Evolutionary conservation across 805 yeast species (phyloP).

Genomic region (Candida ipomoeae): DNA sequence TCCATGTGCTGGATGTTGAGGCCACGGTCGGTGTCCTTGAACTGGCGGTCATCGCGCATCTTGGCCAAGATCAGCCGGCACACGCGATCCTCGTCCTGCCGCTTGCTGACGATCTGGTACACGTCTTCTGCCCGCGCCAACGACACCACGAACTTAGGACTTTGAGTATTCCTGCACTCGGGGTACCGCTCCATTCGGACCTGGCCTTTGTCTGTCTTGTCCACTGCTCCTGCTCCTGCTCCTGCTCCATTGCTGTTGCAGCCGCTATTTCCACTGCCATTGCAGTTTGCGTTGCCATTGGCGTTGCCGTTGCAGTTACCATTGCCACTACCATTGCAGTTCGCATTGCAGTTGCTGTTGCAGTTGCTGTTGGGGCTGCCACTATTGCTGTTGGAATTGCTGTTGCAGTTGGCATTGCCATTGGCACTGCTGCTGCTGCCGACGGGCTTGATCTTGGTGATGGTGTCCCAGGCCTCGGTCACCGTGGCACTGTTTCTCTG

Average conservation of each 20-base stretch:
- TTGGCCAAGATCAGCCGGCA: slow-evolving; percentile 48
- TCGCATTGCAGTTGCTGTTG: too few relatives aligned
- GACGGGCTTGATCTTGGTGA: background rate
- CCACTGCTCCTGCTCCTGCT: background rate
- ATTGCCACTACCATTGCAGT: too few relatives aligned
- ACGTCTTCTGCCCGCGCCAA: slow-evolving; percentile 62
- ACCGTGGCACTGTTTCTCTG: slow-evolving; percentile 1
- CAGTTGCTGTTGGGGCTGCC: too few relatives aligned
- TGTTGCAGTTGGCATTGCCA: too few relatives aligned
- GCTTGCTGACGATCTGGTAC: slow-evolving; percentile 52
- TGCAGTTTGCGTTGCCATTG: too few relatives aligned
- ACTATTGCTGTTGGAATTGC: too few relatives aligned
- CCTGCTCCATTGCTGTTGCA: background rate
- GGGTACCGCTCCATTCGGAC: background rate
- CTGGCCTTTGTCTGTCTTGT: background rate
- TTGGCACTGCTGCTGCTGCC: background rate
- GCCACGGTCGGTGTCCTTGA: slow-evolving; percentile 7
- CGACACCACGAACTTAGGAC: slow-evolving; percentile 65
- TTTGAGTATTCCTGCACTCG: slow-evolving; percentile 26
- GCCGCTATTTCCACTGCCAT: too few relatives aligned
- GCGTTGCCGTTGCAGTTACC: too few relatives aligned
- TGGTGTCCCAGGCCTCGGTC: slow-evolving; percentile 1
- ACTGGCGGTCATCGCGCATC: background rate
- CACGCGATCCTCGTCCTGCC: slow-evolving; percentile 64
- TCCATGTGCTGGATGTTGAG: slow-evolving; percentile 44